A percentile compares a stretch with the other conserved stretches of the same genome.
phyloP scores from a whole-genome alignment of 495 filamentous ascomycete species.

The Xylaria curta region DNA sequence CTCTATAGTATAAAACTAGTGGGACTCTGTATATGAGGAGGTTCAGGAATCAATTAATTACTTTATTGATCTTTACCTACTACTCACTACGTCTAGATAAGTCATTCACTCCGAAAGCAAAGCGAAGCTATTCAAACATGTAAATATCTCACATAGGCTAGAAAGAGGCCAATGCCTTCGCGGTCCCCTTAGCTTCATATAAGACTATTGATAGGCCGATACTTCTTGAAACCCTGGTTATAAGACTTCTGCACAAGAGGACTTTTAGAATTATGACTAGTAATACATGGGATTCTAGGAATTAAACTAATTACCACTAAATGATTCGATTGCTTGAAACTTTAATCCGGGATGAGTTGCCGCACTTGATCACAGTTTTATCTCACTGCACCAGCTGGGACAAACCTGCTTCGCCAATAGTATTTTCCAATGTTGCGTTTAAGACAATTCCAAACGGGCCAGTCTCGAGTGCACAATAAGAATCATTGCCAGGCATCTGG shows the following conservation, averaged over 20 bases:
- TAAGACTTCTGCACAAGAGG: neutral
- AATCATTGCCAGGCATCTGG: conserved; percentile 14
- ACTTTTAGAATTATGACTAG: neutral
- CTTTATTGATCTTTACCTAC: no score
- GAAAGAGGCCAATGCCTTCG: neutral
- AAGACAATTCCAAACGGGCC: conserved; percentile 8
- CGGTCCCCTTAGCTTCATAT: no score
- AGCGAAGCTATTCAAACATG: neutral
- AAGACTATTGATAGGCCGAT: neutral
- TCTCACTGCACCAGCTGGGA: neutral
- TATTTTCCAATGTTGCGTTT: neutral
- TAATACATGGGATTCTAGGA: neutral
- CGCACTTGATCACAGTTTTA: neutral
- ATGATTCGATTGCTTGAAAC: neutral
- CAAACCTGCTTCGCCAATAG: neutral
- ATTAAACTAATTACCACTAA: neutral
- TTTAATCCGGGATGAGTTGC: neutral
- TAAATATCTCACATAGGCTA: neutral
- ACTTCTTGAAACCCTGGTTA: neutral
- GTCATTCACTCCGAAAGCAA: neutral
- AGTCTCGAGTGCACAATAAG: conserved; percentile 18
- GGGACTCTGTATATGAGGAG: no score
- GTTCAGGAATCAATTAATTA: no score
- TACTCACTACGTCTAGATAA: no score
- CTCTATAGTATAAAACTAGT: no score